Base-by-base conservation (phyloP, 2,329 filamentous ascomycete genomes). In the Colletotrichum melonis region DNA sequence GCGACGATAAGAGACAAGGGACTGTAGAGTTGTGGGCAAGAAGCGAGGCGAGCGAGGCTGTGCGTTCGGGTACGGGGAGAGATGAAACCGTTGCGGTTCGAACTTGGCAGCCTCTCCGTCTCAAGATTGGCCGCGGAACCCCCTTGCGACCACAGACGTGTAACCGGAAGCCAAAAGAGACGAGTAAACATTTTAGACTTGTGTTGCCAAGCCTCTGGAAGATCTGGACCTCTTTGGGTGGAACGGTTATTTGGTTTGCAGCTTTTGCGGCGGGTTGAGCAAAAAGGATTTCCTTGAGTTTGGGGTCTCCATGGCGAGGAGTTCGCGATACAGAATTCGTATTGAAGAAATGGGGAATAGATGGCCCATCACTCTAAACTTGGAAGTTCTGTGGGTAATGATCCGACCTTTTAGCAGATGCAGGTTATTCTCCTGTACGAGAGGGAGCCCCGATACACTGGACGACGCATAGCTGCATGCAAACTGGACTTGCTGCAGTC, bases 1-100 rank as follows among this genome's bases (percentile, higher is more conserved):
- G 26, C 28, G 57, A 59, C 5, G 32, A 66, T 57, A 2, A 42
- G 38, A 9, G 22, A 57, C 28, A 26, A 42, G 38, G 58, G 70
- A 30, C 30, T 54, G 38, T 42, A 16, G 14, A 16, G 38, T 16
- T 42, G 14, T n/a, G 38, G 32, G 42, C 19, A 32, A 42, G 38
- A 24, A 38, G 38, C 55, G 28, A 74, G 68, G 67, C 67, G 26
- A 63, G 63, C 57, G 72, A 74, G 72, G 72, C 68, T 38, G 68
- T 74, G 63, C 58, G 69, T 58, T 54, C 32, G 67, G 67, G 35
- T 62, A 19, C 16, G 6, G 62, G 49, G 69, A 56, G 55, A 65
- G 63, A 24, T 74, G 72, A 74, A 74, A 74, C 72, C 57, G 63
- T 74, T 72, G 68, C 57, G 72, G 72, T 74, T 74, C 68, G 72